Percentiles rank a stretch among this genome's conserved stretches.
Evolutionary conservation across 1,139 yeast genomes (phyloP).

Genomic region (Yamadazyma pseudoaaseri): DNA sequence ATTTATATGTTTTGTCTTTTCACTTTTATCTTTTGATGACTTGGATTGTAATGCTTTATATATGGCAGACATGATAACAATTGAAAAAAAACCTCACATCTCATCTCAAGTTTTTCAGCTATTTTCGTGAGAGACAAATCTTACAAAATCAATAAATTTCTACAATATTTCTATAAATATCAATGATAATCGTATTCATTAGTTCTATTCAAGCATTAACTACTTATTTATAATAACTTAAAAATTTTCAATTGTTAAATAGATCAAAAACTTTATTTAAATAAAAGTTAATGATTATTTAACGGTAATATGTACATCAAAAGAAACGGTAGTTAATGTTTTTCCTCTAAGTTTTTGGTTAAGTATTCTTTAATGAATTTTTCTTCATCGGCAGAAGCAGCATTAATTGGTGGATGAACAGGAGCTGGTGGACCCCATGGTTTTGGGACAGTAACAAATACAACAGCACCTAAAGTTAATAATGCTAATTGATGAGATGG

Average conservation of each 20-base stretch:
- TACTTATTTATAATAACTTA: neutral
- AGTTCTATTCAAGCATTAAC: neutral
- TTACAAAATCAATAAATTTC: too few relatives aligned
- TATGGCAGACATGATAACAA: conserved; percentile 52
- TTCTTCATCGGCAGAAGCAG: conserved; percentile 85
- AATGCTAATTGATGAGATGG: conserved; percentile 73
- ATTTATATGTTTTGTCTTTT: conserved; percentile 58
- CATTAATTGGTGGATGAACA: conserved; percentile 66
- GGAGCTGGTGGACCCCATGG: conserved; percentile 68
- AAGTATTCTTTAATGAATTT: conserved; percentile 56
- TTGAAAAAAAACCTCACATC: conserved; percentile 12
- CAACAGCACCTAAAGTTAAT: conserved; percentile 66
- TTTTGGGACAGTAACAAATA: conserved; percentile 59
- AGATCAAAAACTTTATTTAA: too few relatives aligned
- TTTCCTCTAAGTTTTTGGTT: conserved; percentile 35
- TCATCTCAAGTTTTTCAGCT: conserved; percentile 15
- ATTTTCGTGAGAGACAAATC: too few relatives aligned
- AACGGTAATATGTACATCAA: too few relatives aligned
- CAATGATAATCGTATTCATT: conserved; percentile 2
- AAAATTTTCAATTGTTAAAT: too few relatives aligned
- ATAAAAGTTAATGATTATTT: too few relatives aligned
- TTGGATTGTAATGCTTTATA: conserved; percentile 67
- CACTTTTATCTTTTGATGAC: conserved; percentile 41
- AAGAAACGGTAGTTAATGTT: conserved; percentile 27
- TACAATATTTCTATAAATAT: too few relatives aligned